These are phyloP conservation scores for Colletotrichum caudatum DNA, from an alignment of 2,329 filamentous ascomycete species.

Conservation along the genomic window DNA sequence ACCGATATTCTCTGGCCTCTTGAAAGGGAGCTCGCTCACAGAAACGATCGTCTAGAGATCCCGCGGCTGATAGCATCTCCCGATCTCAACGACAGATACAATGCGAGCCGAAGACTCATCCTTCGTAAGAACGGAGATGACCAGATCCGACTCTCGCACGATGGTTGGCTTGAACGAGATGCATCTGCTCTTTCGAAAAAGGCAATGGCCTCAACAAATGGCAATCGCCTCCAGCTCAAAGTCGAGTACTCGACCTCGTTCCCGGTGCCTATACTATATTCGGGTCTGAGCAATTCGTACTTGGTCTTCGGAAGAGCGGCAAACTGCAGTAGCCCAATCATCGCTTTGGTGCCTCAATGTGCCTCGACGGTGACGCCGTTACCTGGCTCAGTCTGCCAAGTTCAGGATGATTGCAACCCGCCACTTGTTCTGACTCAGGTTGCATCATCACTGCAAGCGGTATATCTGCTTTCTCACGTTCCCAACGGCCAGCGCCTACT, in stretches of 20 bases:
- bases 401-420: background rate
- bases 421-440: background rate
- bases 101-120: background rate
- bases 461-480: background rate
- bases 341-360: background rate
- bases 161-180: background rate
- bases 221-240: background rate
- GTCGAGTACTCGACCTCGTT: background rate
- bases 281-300: background rate
- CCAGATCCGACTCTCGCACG: background rate
- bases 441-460: background rate
- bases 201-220: no score
- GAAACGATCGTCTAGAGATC: background rate
- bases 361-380: background rate
- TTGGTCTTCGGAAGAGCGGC: background rate
- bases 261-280: background rate
- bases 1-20: background rate
- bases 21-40: background rate
- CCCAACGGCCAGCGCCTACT: background rate
- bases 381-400: background rate
- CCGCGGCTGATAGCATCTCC: background rate
- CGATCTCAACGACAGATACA: background rate
- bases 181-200: background rate
- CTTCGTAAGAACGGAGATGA: background rate
- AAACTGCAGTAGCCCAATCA: background rate